Conservation (phyloP, 2,329 filamentous ascomycete species). For the Calonectria naviculata region DNA sequence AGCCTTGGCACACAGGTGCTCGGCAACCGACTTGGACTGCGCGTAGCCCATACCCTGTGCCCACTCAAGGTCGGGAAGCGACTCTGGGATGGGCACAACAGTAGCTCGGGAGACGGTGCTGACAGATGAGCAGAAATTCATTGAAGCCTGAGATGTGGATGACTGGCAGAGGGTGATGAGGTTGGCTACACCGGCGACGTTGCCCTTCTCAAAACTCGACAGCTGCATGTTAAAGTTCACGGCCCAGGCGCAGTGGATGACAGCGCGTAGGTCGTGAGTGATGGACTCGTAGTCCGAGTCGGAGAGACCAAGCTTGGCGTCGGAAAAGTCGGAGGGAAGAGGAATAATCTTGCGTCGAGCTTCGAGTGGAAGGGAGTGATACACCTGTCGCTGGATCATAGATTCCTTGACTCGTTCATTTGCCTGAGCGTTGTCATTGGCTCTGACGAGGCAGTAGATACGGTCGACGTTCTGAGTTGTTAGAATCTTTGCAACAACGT, state of each 20-base stretch:
- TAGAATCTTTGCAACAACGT: conserved; percentile 68
- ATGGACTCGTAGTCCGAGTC: conserved; percentile 45
- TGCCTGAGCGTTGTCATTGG: conserved; percentile 27
- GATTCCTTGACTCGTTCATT: conserved; percentile 24
- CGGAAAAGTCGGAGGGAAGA: conserved; percentile 29
- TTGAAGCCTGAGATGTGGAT: conserved; percentile 35
- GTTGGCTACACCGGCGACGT: conserved; percentile 57
- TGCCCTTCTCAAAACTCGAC: conserved; percentile 59
- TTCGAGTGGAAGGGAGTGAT: conserved; percentile 36
- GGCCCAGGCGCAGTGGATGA: conserved; percentile 65
- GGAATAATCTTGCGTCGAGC: conserved; percentile 37
- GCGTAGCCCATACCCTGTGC: conserved; percentile 57
- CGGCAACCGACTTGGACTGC: conserved; percentile 52
- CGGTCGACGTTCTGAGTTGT: conserved; percentile 62
- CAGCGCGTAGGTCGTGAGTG: conserved; percentile 46
- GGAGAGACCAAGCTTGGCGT: conserved; percentile 24
- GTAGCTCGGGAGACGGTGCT: conserved; percentile 53
- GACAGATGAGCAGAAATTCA: conserved; percentile 65
- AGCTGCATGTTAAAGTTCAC: conserved; percentile 68
- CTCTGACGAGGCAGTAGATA: conserved; percentile 65
- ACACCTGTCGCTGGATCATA: conserved; percentile 47
- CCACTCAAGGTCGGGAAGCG: conserved; percentile 46
- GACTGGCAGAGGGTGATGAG: conserved; percentile 54
- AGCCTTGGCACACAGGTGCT: conserved; percentile 51
- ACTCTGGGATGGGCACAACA: conserved; percentile 48